These are phyloP conservation scores for Puccinia hordei DNA, from an alignment of 1,284 basidiomycete species.

Conservation along the genomic window DNA sequence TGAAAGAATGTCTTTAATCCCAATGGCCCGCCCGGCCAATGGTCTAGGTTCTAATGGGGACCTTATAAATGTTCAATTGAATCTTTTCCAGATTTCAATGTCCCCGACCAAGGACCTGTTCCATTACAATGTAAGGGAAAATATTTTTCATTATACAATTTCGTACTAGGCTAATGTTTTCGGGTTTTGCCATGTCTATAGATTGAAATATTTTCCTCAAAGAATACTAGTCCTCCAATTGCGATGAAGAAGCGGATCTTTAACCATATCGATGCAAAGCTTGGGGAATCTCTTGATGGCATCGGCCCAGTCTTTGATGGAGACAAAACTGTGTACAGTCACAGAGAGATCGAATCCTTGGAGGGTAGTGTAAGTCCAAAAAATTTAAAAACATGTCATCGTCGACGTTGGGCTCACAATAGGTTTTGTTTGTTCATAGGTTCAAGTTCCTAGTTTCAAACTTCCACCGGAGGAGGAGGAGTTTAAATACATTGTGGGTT, in stretches of 20 bases:
- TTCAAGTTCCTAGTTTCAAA: constrained; percentile 8
- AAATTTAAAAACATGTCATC: background rate
- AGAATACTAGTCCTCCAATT: constrained; percentile 22
- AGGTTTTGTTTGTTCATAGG: background rate
- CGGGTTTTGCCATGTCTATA: background rate
- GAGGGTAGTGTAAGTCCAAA: background rate
- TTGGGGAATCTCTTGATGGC: background rate
- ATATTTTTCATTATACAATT: background rate
- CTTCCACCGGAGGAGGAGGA: constrained; percentile 14
- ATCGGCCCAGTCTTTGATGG: constrained; percentile 35
- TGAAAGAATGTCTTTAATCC: constrained; percentile 12
- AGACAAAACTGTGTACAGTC: constrained; percentile 27
- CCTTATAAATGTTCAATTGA: constrained; percentile 15
- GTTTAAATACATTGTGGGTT: constrained; percentile 41
- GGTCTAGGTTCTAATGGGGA: constrained; percentile 14
- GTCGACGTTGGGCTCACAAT: background rate
- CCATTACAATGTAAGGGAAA: constrained; percentile 24
- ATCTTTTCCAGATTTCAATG: constrained; percentile 17
- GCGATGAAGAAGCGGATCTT: constrained; percentile 40
- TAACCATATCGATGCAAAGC: background rate
- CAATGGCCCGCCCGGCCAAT: constrained; percentile 20
- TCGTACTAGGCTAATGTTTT: too few species aligned
- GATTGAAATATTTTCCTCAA: constrained; percentile 20
- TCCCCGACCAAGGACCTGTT: background rate
- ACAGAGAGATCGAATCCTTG: constrained; percentile 21